These are phyloP conservation scores for Neurospora sp. DNA, from an alignment of 495 filamentous ascomycete species.

Conservation along the genomic window DNA sequence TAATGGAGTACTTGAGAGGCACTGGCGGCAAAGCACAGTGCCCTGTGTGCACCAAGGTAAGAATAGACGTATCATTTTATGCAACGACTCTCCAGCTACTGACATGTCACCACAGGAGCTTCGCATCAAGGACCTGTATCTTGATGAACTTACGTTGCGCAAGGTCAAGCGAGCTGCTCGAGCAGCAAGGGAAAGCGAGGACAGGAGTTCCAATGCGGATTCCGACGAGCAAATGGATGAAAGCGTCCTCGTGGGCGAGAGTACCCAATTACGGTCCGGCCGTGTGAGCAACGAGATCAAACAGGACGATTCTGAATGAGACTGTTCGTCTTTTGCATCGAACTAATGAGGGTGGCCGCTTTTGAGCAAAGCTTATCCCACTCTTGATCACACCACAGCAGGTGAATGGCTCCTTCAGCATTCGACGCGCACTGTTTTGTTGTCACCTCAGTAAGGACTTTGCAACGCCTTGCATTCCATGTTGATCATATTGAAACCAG, in stretches of 20 bases:
- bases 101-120: conserved; percentile 21
- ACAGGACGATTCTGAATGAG: conserved; percentile 9
- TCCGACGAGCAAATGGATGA: conserved; percentile 19
- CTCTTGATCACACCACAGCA: background rate
- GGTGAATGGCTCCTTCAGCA: background rate
- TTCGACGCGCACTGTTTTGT: background rate
- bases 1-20: conserved; percentile 49
- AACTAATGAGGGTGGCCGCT: background rate
- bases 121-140: conserved; percentile 26
- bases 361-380: background rate
- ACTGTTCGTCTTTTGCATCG: background rate
- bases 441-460: background rate
- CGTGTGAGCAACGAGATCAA: conserved; percentile 6
- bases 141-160: conserved; percentile 32
- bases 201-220: conserved; percentile 20
- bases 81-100: background rate
- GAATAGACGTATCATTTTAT: background rate
- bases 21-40: conserved; percentile 27
- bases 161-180: conserved; percentile 29
- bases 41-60: conserved; percentile 36
- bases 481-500: background rate
- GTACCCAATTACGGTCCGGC: conserved; percentile 7
- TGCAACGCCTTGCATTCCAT: background rate
- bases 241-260: conserved; percentile 14
- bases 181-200: conserved; percentile 17